A percentile compares a stretch with the other conserved stretches of the same genome.
phyloP scores from a whole-genome alignment of 805 yeast species.

The Cyberlindnera euphorbiiphila region DNA sequence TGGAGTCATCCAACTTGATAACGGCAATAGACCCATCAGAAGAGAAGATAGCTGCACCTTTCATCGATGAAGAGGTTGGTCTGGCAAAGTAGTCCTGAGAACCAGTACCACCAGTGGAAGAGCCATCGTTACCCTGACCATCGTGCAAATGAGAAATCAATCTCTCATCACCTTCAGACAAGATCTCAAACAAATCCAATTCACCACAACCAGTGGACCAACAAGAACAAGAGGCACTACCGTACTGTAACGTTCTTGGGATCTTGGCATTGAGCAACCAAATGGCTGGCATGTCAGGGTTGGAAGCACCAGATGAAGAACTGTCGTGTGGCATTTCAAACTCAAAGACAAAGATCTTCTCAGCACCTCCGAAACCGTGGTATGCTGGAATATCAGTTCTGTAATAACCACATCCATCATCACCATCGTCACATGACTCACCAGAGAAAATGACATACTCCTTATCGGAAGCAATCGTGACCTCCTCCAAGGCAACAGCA shows the following conservation, averaged over 20 bases:
- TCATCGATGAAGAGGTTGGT: slow-evolving; percentile 73
- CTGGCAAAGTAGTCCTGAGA: slow-evolving; percentile 82
- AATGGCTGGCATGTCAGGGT: slow-evolving; percentile 96
- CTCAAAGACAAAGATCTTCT: slow-evolving; percentile 88
- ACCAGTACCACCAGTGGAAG: slow-evolving; percentile 77
- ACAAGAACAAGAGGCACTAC: slow-evolving; percentile 82
- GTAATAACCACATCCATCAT: slow-evolving; percentile 75
- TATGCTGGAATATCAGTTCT: slow-evolving; percentile 85
- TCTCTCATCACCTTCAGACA: slow-evolving; percentile 69
- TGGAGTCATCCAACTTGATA: slow-evolving; percentile 52
- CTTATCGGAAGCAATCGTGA: slow-evolving; percentile 62
- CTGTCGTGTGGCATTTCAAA: slow-evolving; percentile 83
- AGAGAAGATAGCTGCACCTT: slow-evolving; percentile 86
- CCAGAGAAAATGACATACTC: slow-evolving; percentile 85
- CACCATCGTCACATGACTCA: slow-evolving; percentile 45
- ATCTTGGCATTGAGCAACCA: slow-evolving; percentile 95
- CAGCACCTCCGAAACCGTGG: slow-evolving; percentile 85
- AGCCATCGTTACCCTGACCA: slow-evolving; percentile 65
- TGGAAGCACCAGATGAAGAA: slow-evolving; percentile 42
- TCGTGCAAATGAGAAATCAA: slow-evolving; percentile 80
- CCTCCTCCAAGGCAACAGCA: slow-evolving; percentile 65
- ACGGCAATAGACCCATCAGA: slow-evolving; percentile 51
- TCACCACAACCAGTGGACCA: slow-evolving; percentile 98
- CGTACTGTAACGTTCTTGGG: slow-evolving; percentile 96
- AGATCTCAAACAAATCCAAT: slow-evolving; percentile 88